phyloP scores from a whole-genome alignment of 805 yeast genomes.

The Nakazawaea sp. region DNA sequence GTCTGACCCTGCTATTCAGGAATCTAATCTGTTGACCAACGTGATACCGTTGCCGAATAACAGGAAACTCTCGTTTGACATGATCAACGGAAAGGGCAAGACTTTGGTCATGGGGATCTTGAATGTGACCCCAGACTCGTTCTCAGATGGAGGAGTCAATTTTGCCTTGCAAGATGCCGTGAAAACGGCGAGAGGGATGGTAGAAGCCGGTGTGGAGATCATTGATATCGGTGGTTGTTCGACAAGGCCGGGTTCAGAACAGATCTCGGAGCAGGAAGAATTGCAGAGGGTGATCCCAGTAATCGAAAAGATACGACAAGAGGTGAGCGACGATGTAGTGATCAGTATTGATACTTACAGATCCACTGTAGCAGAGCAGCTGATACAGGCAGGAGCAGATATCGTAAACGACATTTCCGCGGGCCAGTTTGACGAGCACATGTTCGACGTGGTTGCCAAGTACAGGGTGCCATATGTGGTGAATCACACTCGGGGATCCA shows the following conservation, averaged over 20 bases:
- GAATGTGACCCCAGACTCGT: conserved; percentile 91
- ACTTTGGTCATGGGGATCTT: conserved; percentile 83
- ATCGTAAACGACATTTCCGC: conserved; percentile 88
- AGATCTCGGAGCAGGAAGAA: conserved; percentile 61
- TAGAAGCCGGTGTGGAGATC: conserved; percentile 58
- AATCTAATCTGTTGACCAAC: conserved; percentile 41
- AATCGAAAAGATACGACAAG: conserved; percentile 54
- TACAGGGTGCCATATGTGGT: conserved; percentile 71
- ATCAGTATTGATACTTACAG: conserved; percentile 89
- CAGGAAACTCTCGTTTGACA: conserved; percentile 33
- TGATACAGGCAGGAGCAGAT: conserved; percentile 76
- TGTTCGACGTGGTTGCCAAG: conserved; percentile 65
- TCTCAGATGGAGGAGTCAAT: conserved; percentile 77
- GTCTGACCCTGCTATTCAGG: conserved; percentile 32
- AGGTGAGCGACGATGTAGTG: conserved; percentile 31
- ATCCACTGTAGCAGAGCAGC: conserved; percentile 61
- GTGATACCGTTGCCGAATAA: conserved; percentile 37
- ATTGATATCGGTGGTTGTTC: conserved; percentile 94
- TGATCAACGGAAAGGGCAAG: conserved; percentile 36
- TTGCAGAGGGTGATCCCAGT: conserved; percentile 64
- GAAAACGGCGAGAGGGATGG: conserved; percentile 39
- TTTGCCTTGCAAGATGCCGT: conserved; percentile 34
- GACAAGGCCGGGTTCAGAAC: conserved; percentile 78
- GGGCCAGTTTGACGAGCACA: conserved; percentile 61
- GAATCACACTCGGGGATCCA: conserved; percentile 82